Base-by-base conservation (phyloP, 371 early-diverging fungal species). In the Mucor sp. region DNA sequence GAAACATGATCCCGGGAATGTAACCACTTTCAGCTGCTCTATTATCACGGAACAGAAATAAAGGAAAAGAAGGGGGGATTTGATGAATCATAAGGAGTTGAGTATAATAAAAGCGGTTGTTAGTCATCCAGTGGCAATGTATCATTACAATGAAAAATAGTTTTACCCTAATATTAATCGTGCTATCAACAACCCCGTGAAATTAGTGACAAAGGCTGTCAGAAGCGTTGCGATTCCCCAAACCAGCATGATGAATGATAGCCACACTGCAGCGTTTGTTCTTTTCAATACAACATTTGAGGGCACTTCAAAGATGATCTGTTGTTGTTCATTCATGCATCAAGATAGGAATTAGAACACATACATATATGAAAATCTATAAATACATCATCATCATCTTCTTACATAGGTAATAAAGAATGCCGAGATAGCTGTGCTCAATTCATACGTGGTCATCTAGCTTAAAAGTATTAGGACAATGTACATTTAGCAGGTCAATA, bases 301-400 rank as follows among this genome's bases (percentile, higher is more conserved):
- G 7, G 83, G 83, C 28, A 82, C 70, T 67, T 82, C 83, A 44
- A 76, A 82, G 0, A 82, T 27, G 47, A 82, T 79, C 82, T 82
- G 63, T 15, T 44, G 21, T 14, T 11, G 35, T 21, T 21, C 9
- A 47, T 47, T 19, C 8, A 47, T 47, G 48, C 12, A 32, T 37
- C 28, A 39, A 35, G 41, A 23, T 15, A 63, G 7, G 25, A 48
- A 33, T 23, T 21, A 62, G 48, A 27, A 48, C n/a, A 25, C 27
- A 53, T 32, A 53, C 53, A 53, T 27, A 25, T 23, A 27, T 27
- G 33, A 32, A 32, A 57, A 30, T 30, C 6, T 19, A 19, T 50
- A 14, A 57, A 47, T 56, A 44, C 27, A 58, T 39, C 11, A 12
- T 9, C 28, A 17, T 9, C 14, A 12, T 61, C 63, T 69, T 61